phyloP scores from a whole-genome alignment of 2,329 filamentous ascomycete species.

The Paecilomyces fulvus region DNA sequence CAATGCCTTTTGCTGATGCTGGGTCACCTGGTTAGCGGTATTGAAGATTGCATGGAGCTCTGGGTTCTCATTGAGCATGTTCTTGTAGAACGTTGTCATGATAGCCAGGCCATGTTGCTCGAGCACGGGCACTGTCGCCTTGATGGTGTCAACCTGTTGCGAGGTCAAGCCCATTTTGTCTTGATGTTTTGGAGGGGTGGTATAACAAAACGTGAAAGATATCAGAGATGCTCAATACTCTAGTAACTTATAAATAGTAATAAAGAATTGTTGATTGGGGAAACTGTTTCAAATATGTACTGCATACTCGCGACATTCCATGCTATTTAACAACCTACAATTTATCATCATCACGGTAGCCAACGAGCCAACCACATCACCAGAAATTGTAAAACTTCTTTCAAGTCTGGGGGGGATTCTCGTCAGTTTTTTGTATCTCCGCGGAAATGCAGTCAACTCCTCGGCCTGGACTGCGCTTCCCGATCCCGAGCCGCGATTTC shows the following conservation, averaged over 20 bases:
- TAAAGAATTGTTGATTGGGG: neutral
- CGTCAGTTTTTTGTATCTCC: neutral
- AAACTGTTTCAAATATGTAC: neutral
- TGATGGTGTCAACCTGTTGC: slow-evolving; percentile 57
- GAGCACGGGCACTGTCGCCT: slow-evolving; percentile 61
- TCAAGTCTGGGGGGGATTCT: neutral
- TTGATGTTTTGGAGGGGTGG: neutral
- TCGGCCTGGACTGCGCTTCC: neutral
- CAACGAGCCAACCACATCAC: neutral
- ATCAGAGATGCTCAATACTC: too few species aligned
- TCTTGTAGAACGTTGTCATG: slow-evolving; percentile 63
- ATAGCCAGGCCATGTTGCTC: slow-evolving; percentile 60
- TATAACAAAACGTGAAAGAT: neutral
- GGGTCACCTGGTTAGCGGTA: slow-evolving; percentile 57
- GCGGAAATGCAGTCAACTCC: neutral
- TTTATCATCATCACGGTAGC: neutral
- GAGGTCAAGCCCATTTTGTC: slow-evolving; percentile 43
- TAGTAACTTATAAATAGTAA: neutral
- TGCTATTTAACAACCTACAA: neutral
- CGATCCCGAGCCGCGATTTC: neutral
- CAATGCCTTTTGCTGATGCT: slow-evolving; percentile 61
- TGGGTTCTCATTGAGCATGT: slow-evolving; percentile 52
- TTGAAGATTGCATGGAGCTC: slow-evolving; percentile 53
- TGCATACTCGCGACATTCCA: neutral
- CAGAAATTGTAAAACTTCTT: neutral